A percentile compares a stretch with the other conserved stretches of the same genome.
Conservation (phyloP, 2,329 filamentous ascomycete species). For the Elsinoe fawcettii region DNA sequence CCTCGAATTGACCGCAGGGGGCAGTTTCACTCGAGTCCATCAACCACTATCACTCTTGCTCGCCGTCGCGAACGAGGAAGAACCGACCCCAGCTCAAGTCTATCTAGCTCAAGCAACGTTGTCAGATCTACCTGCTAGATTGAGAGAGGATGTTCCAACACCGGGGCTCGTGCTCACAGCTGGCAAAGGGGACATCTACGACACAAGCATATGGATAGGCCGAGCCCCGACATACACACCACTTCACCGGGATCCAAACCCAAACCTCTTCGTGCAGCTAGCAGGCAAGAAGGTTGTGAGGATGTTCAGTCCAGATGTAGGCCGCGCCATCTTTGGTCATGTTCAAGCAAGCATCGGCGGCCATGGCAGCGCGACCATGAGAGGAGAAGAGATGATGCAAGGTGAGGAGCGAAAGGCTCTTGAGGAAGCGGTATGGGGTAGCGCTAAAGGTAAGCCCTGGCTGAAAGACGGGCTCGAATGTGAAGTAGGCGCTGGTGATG, state of each 20-base stretch:
- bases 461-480: slow-evolving; percentile 41
- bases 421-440: slow-evolving; percentile 63
- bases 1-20: slow-evolving; percentile 48
- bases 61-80: slow-evolving; percentile 33
- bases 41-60: slow-evolving; percentile 60
- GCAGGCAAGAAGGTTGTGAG: slow-evolving; percentile 64
- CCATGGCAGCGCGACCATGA: slow-evolving; percentile 44
- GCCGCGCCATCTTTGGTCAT: slow-evolving; percentile 55
- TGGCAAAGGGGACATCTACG: slow-evolving; percentile 78
- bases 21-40: slow-evolving; percentile 49
- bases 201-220: slow-evolving; percentile 81
- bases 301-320: slow-evolving; percentile 58
- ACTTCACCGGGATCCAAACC: slow-evolving; percentile 86
- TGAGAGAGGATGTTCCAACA: slow-evolving; percentile 60
- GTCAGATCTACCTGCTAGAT: slow-evolving; percentile 53
- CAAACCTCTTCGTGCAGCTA: slow-evolving; percentile 83
- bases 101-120: slow-evolving; percentile 83
- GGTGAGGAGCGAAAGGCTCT: slow-evolving; percentile 61
- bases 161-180: slow-evolving; percentile 56
- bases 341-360: slow-evolving; percentile 37
- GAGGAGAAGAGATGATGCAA: slow-evolving; percentile 86
- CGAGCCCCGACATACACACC: slow-evolving; percentile 81
- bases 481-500: slow-evolving; percentile 57
- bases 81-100: slow-evolving; percentile 36
- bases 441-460: slow-evolving; percentile 22